Base-by-base conservation (phyloP, 1,139 yeast genomes). In the Scheffersomyces stambukii region DNA sequence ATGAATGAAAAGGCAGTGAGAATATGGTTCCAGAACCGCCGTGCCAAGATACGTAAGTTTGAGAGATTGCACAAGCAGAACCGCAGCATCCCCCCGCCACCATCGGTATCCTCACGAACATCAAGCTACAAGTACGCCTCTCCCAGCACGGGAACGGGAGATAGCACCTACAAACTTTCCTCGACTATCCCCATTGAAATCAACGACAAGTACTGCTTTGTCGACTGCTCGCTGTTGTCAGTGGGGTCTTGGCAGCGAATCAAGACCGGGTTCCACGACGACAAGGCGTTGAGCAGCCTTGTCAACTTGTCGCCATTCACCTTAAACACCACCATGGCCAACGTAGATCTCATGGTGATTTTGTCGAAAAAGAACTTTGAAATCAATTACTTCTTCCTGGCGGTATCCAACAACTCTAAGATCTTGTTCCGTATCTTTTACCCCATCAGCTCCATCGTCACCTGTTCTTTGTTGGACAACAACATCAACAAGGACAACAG, bases 1-100 rank as follows among this genome's bases (percentile, higher is more conserved):
- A 83, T 89, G 91, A 77, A 91, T 6, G 96, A 88, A 47, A 74
- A 95, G 41, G 88, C 95, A 4, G 95, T 89, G 3, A 71, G 95
- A 33, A 88, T 89, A 28, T 89, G 97, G 97, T 89, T 89, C 50
- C 97, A 89, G 53, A 89, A 89, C 51, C 66, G 93, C 43, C 61
- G 96, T 37, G 96, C 96, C 12, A 86, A 86, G 50, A 69, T 77
- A 28, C 70, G 89, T 48, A 78, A 75, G 46, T 49, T 68, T 40
- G 80, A 74, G 42, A 60, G 78, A 31, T n/a, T 6, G 11, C 9
- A 6, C 19, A 5, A 5, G 10, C 12, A 15, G n/a, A 5, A 12
- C 19, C 13, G 18, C 15, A 18, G 5, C 14, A 23, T 26, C 28
- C 27, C 22, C 20, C 18, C 37, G 46, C 32, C 32, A 15, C 31